Conservation (phyloP, 2,329 filamentous ascomycete genomes). For the Peltaster fructicola region DNA sequence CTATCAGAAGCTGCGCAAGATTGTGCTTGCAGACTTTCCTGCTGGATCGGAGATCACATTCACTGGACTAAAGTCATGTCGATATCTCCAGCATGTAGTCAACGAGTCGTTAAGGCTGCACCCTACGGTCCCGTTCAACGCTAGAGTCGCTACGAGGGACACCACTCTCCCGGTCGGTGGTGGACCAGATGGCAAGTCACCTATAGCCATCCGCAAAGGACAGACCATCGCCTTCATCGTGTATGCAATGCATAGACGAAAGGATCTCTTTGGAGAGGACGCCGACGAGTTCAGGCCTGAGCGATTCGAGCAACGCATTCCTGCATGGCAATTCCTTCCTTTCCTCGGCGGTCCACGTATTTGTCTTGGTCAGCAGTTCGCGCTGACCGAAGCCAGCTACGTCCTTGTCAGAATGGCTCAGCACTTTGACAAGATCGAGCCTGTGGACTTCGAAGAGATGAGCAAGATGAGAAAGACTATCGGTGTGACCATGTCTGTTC, state of each 20-base stretch:
- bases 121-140: constrained; percentile 38
- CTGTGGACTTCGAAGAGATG: constrained; percentile 6
- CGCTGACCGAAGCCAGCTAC: constrained; percentile 27
- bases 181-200: constrained; percentile 29
- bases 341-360: constrained; percentile 28
- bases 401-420: constrained; percentile 26
- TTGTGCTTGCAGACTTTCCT: constrained; percentile 10
- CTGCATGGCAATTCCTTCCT: constrained; percentile 13
- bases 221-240: constrained; percentile 26
- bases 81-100: constrained; percentile 38
- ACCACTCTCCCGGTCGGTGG: constrained; percentile 34
- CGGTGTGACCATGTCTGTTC: constrained; percentile 11
- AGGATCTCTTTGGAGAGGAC: constrained; percentile 31
- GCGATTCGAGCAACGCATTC: constrained; percentile 21
- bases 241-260: constrained; percentile 33
- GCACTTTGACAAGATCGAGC: constrained; percentile 18
- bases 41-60: constrained; percentile 24
- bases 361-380: constrained; percentile 30
- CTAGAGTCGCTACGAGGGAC: constrained; percentile 30
- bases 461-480: constrained; percentile 8
- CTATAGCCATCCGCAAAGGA: constrained; percentile 33
- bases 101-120: constrained; percentile 42
- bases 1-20: constrained; percentile 13
- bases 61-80: constrained; percentile 11
- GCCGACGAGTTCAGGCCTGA: constrained; percentile 31